phyloP scores from a whole-genome alignment of 225 moss, liverwort and hornwort species.

The Asterella californica region DNA sequence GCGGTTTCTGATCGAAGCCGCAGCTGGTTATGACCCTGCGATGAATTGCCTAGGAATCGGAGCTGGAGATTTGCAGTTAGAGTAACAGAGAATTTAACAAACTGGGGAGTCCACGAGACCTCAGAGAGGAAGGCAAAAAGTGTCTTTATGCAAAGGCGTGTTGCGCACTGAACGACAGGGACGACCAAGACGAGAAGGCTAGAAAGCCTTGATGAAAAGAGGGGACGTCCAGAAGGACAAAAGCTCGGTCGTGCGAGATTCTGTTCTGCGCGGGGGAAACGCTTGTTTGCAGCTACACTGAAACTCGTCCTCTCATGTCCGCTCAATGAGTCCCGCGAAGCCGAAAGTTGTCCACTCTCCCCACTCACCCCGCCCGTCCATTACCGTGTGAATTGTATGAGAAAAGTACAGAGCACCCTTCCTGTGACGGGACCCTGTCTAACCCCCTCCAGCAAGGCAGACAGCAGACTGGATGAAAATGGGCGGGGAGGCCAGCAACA shows the following conservation, averaged over 20 bases:
- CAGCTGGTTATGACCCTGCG: not conserved
- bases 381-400: not conserved
- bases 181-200: not conserved
- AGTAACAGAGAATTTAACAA: not conserved
- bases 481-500: not conserved
- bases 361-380: not conserved
- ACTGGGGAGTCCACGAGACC: not conserved
- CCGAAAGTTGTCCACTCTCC: not conserved
- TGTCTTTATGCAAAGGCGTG: not conserved
- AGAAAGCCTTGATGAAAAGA: not conserved
- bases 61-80: not conserved
- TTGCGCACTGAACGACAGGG: constrained; percentile 2
- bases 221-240: not conserved
- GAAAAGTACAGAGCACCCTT: not conserved
- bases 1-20: not conserved
- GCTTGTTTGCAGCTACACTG: not conserved
- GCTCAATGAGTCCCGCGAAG: not conserved
- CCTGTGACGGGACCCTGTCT: not conserved
- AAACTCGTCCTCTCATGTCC: not conserved
- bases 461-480: not conserved
- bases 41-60: not conserved
- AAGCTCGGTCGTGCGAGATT: not conserved
- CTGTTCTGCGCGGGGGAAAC: not conserved
- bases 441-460: not conserved
- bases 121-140: too few relatives aligned